Conservation (phyloP, 169 alveolate species). For the Eimeria zaria region DNA sequence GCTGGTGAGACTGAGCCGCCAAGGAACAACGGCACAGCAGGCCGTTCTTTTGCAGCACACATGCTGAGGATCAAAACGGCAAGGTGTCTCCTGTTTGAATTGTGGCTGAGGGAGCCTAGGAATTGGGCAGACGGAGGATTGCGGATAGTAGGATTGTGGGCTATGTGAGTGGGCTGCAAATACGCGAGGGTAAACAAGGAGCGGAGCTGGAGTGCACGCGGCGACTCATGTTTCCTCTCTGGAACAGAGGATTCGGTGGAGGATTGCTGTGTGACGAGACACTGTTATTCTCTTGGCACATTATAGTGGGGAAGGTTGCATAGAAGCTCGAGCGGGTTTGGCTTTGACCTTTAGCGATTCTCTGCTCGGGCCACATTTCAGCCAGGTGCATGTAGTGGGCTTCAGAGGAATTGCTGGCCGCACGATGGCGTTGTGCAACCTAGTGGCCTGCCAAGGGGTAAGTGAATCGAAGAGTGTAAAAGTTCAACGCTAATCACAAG, state of each 20-base stretch:
- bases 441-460: background rate
- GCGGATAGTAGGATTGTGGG: background rate
- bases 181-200: background rate
- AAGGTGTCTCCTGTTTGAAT: background rate
- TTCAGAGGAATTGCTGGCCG: background rate
- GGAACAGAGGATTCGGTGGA: background rate
- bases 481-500: background rate
- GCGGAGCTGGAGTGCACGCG: background rate
- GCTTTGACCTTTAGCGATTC: background rate
- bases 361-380: background rate
- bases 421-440: background rate
- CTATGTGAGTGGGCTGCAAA: background rate
- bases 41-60: background rate
- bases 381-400: background rate
- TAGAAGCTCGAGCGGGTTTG: no score
- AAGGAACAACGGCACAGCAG: background rate
- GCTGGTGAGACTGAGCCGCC: background rate
- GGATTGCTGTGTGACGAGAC: background rate
- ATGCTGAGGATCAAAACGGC: background rate
- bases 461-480: background rate
- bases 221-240: no score
- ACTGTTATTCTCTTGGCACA: background rate
- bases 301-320: background rate
- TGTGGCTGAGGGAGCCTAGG: no score
- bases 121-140: background rate